phyloP scores from a whole-genome alignment of 306 rosid genomes.

The Medicago ruthenica region DNA sequence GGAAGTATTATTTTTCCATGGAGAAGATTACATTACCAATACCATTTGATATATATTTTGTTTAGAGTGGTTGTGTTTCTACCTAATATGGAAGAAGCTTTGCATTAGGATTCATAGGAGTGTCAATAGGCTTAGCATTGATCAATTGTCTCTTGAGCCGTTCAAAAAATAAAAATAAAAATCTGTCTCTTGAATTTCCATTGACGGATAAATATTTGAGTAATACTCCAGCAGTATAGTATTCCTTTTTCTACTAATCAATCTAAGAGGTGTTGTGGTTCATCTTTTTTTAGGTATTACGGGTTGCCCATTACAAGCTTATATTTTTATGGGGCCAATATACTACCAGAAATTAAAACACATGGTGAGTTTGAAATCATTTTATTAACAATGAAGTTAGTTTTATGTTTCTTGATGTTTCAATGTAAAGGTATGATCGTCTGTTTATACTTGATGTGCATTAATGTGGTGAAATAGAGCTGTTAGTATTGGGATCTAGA shows the following conservation, averaged over 20 bases:
- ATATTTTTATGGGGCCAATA: constrained; percentile 98
- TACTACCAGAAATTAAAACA: constrained; percentile 97
- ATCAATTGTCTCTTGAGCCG: not conserved
- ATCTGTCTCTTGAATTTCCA: not conserved
- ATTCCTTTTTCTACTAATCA: constrained; percentile 13
- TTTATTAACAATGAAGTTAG: constrained; percentile 4
- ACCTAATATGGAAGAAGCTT: no score
- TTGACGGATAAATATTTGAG: constrained; percentile 1
- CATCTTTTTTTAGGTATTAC: constrained; percentile 72
- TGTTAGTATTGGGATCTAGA: not conserved
- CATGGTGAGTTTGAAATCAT: constrained; percentile 66
- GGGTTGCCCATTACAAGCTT: constrained; percentile 94
- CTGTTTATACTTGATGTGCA: constrained; percentile 5
- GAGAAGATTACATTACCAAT: constrained; percentile 5
- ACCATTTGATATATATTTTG: not conserved
- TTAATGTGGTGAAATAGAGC: constrained; percentile 12
- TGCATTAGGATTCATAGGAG: not conserved
- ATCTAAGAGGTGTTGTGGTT: constrained; percentile 21
- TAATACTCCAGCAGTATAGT: constrained; percentile 16
- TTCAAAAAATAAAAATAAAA: no score
- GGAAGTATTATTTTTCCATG: not conserved
- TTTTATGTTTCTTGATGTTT: not conserved
- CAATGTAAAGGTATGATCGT: not conserved
- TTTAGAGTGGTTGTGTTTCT: not conserved
- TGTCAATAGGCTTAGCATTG: constrained; percentile 7